Percentiles rank a stretch among this genome's conserved stretches.
Conservation (phyloP, 139 green algal species). For the Tetratostichococcus sp. region DNA sequence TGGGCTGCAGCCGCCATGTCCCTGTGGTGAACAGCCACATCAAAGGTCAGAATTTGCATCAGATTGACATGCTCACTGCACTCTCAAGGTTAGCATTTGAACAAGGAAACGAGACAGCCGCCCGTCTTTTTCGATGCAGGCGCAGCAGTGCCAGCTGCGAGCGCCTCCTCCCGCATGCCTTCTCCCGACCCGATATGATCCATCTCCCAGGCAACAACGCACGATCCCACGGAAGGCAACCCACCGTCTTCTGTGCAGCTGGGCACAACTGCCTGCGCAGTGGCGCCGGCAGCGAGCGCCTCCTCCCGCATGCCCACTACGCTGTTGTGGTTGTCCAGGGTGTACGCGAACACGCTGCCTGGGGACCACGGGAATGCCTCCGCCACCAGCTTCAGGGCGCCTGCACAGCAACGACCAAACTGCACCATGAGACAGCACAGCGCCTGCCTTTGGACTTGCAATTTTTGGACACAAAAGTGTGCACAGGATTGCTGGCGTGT, state of each 20-base stretch:
- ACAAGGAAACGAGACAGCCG: no score
- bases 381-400: constrained; percentile 72
- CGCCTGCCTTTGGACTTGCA: no score
- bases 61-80: no score
- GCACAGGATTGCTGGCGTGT: no score
- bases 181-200: no score
- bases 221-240: no score
- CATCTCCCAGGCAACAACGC: no score
- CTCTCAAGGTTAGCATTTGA: no score
- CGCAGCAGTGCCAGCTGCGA: constrained; percentile 30
- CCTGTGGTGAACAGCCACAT: background rate
- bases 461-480: no score
- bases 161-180: constrained; percentile 66
- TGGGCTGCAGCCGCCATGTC: background rate
- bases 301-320: constrained; percentile 76
- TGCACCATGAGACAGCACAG: no score
- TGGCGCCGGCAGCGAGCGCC: constrained; percentile 42
- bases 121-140: no score
- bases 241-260: background rate
- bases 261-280: constrained; percentile 14
- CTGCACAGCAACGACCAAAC: constrained; percentile 10
- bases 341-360: constrained; percentile 47
- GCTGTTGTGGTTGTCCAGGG: constrained; percentile 73
- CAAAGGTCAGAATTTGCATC: background rate
- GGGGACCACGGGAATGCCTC: constrained; percentile 74